Evolutionary conservation across 257 asterid species (phyloP).

Genomic region (Scutellaria minor): DNA sequence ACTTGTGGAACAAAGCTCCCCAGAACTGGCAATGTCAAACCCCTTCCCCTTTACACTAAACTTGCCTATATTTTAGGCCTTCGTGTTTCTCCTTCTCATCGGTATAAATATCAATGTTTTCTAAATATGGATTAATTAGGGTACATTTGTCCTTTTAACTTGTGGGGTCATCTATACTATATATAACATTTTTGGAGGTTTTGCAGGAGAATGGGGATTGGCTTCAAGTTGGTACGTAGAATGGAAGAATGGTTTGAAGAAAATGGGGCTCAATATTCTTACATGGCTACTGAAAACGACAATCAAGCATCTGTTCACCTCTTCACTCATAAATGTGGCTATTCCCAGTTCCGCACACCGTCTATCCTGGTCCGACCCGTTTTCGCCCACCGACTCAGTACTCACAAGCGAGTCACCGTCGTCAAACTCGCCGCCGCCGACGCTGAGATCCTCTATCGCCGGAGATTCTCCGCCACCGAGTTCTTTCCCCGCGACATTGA

Average conservation of each 20-base stretch:
- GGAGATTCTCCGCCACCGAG: constrained; percentile 67
- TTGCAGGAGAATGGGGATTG: constrained; percentile 90
- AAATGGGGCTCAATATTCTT: constrained; percentile 81
- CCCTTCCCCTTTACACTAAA: constrained; percentile 67
- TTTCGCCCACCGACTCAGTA: constrained; percentile 64
- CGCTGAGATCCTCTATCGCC: constrained; percentile 72
- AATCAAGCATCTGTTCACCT: constrained; percentile 72
- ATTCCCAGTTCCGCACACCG: constrained; percentile 80
- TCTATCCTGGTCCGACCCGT: constrained; percentile 80
- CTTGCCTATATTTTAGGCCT: constrained; percentile 91
- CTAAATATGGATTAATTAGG: no score
- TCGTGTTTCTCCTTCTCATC: constrained; percentile 84
- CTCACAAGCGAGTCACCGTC: constrained; percentile 43
- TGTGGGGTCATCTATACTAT: no score
- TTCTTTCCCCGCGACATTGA: constrained; percentile 92
- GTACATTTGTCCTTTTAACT: no score
- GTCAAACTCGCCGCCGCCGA: constrained; percentile 58
- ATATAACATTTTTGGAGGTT: not conserved
- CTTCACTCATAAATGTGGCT: constrained; percentile 79
- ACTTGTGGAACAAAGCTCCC: constrained; percentile 70
- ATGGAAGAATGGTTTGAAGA: constrained; percentile 77
- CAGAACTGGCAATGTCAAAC: constrained; percentile 33
- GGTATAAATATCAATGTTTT: constrained; percentile 43
- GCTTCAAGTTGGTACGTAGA: constrained; percentile 59
- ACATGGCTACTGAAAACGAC: constrained; percentile 89